Conservation (phyloP, 257 asterid genomes). For the Jacaranda mimosifolia region DNA sequence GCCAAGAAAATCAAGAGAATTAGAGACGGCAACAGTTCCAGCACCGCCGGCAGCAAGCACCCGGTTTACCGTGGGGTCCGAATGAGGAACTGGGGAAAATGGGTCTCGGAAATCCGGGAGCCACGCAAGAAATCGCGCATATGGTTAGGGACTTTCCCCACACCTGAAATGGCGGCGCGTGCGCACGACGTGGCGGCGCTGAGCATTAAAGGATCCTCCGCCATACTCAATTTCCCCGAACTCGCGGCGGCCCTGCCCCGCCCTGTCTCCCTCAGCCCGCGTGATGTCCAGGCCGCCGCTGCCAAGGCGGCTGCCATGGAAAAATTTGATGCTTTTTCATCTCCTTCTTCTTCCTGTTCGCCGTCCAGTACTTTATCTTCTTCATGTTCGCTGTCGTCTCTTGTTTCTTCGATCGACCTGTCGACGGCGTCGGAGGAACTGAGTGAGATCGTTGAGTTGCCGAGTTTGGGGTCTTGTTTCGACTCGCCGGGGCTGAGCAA, state of each 20-base stretch:
- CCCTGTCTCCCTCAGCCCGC: slow-evolving; percentile 54
- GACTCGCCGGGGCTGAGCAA: slow-evolving; percentile 47
- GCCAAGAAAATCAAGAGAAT: slow-evolving; percentile 49
- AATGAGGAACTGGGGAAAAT: slow-evolving; percentile 63
- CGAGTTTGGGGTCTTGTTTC: slow-evolving; percentile 47
- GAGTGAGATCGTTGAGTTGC: slow-evolving; percentile 54
- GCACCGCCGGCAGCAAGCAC: slow-evolving; percentile 39
- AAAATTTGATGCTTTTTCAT: slow-evolving; percentile 36
- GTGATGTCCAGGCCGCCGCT: slow-evolving; percentile 63
- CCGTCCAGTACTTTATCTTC: slow-evolving; percentile 35
- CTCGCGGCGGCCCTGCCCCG: slow-evolving; percentile 50
- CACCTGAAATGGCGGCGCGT: slow-evolving; percentile 71
- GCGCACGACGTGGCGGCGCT: slow-evolving; percentile 64
- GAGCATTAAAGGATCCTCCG: slow-evolving; percentile 53
- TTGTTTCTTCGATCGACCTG: slow-evolving; percentile 51
- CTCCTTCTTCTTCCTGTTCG: slow-evolving; percentile 45
- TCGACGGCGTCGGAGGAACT: slow-evolving; percentile 48
- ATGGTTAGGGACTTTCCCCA: slow-evolving; percentile 61
- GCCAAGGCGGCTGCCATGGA: slow-evolving; percentile 62
- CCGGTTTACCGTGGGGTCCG: slow-evolving; percentile 59
- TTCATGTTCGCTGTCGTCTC: slow-evolving; percentile 53
- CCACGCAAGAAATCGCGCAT: slow-evolving; percentile 62
- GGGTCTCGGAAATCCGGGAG: slow-evolving; percentile 68
- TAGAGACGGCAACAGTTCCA: slow-evolving; percentile 39
- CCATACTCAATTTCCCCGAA: slow-evolving; percentile 52